Percentiles rank a stretch among this genome's conserved stretches.
Conservation (phyloP, 2,329 filamentous ascomycete species). For the Claviceps digitariae region DNA sequence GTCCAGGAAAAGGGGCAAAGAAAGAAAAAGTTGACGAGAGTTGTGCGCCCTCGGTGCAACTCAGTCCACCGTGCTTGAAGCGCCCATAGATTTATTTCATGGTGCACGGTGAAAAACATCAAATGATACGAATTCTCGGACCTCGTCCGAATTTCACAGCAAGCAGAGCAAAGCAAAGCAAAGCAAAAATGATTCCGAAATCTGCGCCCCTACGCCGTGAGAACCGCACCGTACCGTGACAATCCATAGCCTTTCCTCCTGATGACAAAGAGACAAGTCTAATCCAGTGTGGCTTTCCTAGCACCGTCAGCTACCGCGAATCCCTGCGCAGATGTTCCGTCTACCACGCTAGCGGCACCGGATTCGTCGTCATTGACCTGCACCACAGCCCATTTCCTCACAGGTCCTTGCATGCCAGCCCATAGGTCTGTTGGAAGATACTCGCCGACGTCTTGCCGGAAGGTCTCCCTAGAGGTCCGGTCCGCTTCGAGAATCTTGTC, state of each 20-base stretch:
- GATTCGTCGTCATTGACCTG: slow-evolving; percentile 19
- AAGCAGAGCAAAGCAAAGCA: too few species aligned
- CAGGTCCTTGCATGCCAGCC: slow-evolving; percentile 56
- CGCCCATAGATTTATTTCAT: too few species aligned
- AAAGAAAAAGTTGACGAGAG: too few species aligned
- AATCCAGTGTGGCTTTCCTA: not conserved
- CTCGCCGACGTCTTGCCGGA: slow-evolving; percentile 71
- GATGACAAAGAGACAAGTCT: not conserved
- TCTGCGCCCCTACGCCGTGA: too few species aligned
- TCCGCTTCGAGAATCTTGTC: slow-evolving; percentile 65
- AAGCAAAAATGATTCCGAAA: too few species aligned
- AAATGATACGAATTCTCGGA: too few species aligned
- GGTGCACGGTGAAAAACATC: too few species aligned
- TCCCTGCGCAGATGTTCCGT: slow-evolving; percentile 3
- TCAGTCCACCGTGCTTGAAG: too few species aligned
- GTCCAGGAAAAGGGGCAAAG: not conserved
- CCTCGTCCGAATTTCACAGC: too few species aligned
- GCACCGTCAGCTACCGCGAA: not conserved
- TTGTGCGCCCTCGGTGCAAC: too few species aligned
- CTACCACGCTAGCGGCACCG: slow-evolving; percentile 3
- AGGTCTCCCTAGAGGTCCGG: slow-evolving; percentile 57
- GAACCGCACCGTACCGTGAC: not conserved
- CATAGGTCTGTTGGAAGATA: slow-evolving; percentile 81
- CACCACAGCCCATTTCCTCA: slow-evolving; percentile 37
- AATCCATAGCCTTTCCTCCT: too few species aligned